Percentiles rank a stretch among this genome's conserved stretches.
Conservation (phyloP, 768 basidiomycete species). For the Mycena sanguinolenta region DNA sequence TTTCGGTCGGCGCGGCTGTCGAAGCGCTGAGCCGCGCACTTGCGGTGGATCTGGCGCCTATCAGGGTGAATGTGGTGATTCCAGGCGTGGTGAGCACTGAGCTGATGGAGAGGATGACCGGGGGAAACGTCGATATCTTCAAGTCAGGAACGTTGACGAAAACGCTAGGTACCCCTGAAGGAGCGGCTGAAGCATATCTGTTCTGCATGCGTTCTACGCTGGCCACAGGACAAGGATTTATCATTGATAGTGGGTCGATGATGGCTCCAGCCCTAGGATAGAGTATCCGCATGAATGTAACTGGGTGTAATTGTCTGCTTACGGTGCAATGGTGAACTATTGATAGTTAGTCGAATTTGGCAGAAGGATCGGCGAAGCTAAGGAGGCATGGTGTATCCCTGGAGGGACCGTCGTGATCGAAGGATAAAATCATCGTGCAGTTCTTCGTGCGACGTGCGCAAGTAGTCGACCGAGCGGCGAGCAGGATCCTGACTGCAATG, state of each 20-base stretch:
- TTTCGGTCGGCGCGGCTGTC: background rate
- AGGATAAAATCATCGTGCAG: too few relatives aligned
- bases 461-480: too few relatives aligned
- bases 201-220: conserved; percentile 1
- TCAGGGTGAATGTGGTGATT: background rate
- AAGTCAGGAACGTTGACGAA: conserved; percentile 5
- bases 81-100: background rate
- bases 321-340: too few relatives aligned
- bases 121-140: background rate
- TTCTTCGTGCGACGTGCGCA: too few relatives aligned
- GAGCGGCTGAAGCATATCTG: background rate
- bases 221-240: background rate
- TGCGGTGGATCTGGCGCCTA: background rate
- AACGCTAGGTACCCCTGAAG: background rate
- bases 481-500: too few relatives aligned
- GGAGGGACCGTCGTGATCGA: too few relatives aligned
- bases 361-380: too few relatives aligned
- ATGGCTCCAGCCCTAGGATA: too few relatives aligned
- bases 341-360: too few relatives aligned
- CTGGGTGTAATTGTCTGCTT: too few relatives aligned
- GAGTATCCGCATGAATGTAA: too few relatives aligned
- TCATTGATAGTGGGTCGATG: background rate
- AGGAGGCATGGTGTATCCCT: too few relatives aligned
- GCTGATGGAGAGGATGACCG: background rate
- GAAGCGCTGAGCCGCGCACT: background rate